Base-by-base conservation (phyloP, 2,329 filamentous ascomycete genomes). In the Aspergillus glaucus region DNA sequence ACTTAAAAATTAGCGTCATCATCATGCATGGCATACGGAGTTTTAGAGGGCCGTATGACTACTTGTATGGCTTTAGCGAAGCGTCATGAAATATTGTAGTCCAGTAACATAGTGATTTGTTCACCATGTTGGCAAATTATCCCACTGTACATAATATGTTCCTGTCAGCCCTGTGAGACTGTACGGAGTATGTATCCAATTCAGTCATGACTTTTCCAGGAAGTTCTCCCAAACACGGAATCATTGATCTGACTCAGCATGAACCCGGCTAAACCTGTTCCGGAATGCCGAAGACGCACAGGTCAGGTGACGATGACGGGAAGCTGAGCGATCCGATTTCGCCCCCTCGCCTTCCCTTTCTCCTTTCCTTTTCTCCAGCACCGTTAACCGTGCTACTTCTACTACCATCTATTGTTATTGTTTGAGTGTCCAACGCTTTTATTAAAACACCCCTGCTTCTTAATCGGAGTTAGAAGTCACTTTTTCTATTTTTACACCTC, bases 261-360 rank as follows among this genome's bases (percentile, higher is more conserved):
- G 3, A 14, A 7, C 14, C n/a, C n/a, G 34, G 15, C 34, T 17
- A 36, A 36, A 7, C 34, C 34, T 5, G n/a, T 15, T 36, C 14
- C n/a, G 26, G 40, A 48, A 39, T 10, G 3, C 39, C 21, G 39
- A 9, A 41, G 21, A 24, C 19, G 14, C 45, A 51, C n/a, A 49
- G 45, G 53, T 59, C 54, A 58, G 54, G 52, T 54, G 47, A 48
- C 45, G 50, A 58, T 58, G 56, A 59, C 53, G 56, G 56, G 52
- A 56, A 58, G 48, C 55, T 57, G 48, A 55, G 50, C 22, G 39
- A 22, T 15, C 22, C 41, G 41, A n/a, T 28, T 28, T 43, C 44
- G 47, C 49, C 50, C 47, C 52, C 40, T 45, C 40, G 45, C 19
- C 14, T 46, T 40, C 41, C 40, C 43, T 43, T 45, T 43, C 45